A percentile compares a stretch with the other conserved stretches of the same genome.
Conservation (phyloP, 2,329 filamentous ascomycete genomes). For the Aspergillus sp. region DNA sequence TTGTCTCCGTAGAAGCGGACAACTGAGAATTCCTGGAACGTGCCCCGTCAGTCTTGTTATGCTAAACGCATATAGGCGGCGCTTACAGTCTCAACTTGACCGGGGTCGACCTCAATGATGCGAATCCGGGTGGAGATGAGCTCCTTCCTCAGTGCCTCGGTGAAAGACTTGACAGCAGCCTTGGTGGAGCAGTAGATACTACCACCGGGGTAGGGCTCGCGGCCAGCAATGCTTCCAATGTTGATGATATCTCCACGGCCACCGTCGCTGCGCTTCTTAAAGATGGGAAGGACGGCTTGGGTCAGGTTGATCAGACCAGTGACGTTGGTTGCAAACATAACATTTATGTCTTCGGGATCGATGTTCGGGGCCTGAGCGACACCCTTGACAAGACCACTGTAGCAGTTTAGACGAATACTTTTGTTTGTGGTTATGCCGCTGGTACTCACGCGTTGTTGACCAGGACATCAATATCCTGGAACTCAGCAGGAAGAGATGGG, state of each 20-base stretch:
- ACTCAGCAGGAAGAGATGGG: slow-evolving; percentile 74
- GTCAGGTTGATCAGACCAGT: slow-evolving; percentile 96
- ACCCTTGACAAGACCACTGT: slow-evolving; percentile 83
- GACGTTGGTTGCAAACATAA: slow-evolving; percentile 94
- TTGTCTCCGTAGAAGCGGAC: slow-evolving; percentile 90
- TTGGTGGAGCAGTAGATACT: slow-evolving; percentile 94
- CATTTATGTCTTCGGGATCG: slow-evolving; percentile 75
- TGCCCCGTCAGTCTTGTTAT: slow-evolving; percentile 10
- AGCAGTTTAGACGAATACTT: slow-evolving; percentile 11
- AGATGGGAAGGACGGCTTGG: slow-evolving; percentile 83
- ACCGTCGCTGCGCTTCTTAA: slow-evolving; percentile 70
- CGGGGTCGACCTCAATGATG: slow-evolving; percentile 87
- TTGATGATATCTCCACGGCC: slow-evolving; percentile 94
- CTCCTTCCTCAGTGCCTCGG: slow-evolving; percentile 80
- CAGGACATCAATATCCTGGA: slow-evolving; percentile 80
- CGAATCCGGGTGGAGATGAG: slow-evolving; percentile 79
- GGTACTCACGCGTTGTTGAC: slow-evolving; percentile 92
- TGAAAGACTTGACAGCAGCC: slow-evolving; percentile 83
- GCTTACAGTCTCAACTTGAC: slow-evolving; percentile 83
- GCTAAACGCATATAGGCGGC: not conserved
- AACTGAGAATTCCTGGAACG: slow-evolving; percentile 75
- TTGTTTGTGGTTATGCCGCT: not conserved
- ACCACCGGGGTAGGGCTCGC: slow-evolving; percentile 82
- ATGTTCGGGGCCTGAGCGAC: slow-evolving; percentile 86
- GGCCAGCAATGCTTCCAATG: slow-evolving; percentile 87